These are phyloP conservation scores for Crithidia mellificae DNA, from an alignment of 208 protist species.

Conservation along the genomic window DNA sequence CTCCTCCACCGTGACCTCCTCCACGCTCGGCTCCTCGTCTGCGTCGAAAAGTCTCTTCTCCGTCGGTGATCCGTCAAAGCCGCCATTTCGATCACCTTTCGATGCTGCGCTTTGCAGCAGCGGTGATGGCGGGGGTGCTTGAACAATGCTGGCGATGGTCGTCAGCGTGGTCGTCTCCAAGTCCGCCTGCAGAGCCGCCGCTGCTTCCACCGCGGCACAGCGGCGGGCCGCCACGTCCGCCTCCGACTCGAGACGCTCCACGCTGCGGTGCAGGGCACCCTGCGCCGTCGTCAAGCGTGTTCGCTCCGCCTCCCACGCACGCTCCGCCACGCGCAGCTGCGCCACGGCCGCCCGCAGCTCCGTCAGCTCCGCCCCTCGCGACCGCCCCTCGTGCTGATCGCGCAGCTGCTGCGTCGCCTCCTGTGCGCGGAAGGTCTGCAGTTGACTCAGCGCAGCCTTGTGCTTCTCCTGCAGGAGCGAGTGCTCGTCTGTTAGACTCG, in stretches of 20 bases:
- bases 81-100: background rate
- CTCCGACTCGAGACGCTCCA: background rate
- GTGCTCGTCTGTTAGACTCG: constrained; percentile 15
- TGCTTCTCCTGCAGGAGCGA: constrained; percentile 19
- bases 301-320: constrained; percentile 26
- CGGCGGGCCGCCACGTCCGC: background rate
- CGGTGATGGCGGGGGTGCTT: constrained; percentile 1
- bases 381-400: constrained; percentile 14
- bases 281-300: background rate
- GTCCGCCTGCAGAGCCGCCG: constrained; percentile 8
- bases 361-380: constrained; percentile 8
- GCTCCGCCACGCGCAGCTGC: constrained; percentile 12
- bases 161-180: constrained; percentile 14
- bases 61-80: constrained; percentile 3
- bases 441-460: constrained; percentile 11
- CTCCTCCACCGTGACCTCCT: constrained; percentile 19
- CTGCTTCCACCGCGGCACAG: constrained; percentile 13
- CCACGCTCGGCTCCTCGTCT: constrained; percentile 23
- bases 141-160: constrained; percentile 9
- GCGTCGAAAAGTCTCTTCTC: constrained; percentile 29
- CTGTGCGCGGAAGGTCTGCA: constrained; percentile 15
- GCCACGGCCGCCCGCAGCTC: constrained; percentile 23
- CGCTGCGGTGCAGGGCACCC: background rate
- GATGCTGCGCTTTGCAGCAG: too few species aligned
- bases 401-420: constrained; percentile 20